Percentiles rank a stretch among this genome's conserved stretches.
Conservation (phyloP, 257 asterid genomes). For the Haberlea rhodopensis region DNA sequence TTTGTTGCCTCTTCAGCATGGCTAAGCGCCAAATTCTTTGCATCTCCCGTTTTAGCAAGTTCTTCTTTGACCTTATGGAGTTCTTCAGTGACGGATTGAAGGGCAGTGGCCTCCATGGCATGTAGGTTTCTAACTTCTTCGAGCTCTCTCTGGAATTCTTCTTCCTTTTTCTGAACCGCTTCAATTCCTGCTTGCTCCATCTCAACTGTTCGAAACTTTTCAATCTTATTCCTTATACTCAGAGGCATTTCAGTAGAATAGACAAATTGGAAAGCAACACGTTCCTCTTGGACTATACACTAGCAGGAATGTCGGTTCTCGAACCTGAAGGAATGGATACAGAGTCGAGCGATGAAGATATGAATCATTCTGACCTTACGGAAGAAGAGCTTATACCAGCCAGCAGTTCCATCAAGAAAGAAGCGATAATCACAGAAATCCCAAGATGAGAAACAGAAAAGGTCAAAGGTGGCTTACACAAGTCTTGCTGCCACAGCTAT, state of each 20-base stretch:
- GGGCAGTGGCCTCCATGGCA: conserved; percentile 67
- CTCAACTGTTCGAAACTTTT: conserved; percentile 47
- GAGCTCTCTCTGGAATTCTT: conserved; percentile 72
- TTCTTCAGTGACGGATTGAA: conserved; percentile 64
- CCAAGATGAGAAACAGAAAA: conserved; percentile 47
- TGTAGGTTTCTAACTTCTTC: conserved; percentile 76
- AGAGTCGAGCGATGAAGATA: conserved; percentile 29
- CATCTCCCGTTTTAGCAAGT: conserved; percentile 57
- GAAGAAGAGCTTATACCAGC: conserved; percentile 26
- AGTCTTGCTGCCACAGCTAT: conserved; percentile 27
- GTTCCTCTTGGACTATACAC: conserved; percentile 68
- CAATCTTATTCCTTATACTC: conserved; percentile 74
- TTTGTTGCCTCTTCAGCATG: conserved; percentile 83
- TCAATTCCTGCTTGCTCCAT: too few species aligned
- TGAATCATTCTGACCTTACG: conserved; percentile 22
- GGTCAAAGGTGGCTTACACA: conserved; percentile 44
- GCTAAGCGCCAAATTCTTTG: conserved; percentile 69
- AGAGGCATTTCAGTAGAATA: conserved; percentile 72
- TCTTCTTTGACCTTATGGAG: conserved; percentile 74
- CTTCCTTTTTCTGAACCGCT: too few species aligned
- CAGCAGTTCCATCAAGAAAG: conserved; percentile 34
- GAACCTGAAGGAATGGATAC: conserved; percentile 53
- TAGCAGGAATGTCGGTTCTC: conserved; percentile 71
- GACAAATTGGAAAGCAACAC: conserved; percentile 78
- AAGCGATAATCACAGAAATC: conserved; percentile 59